Evolutionary conservation across 352 stramenopile species (phyloP), one percentile per base, ranked within the genome.

Genomic region (Albugo laibachii): DNA sequence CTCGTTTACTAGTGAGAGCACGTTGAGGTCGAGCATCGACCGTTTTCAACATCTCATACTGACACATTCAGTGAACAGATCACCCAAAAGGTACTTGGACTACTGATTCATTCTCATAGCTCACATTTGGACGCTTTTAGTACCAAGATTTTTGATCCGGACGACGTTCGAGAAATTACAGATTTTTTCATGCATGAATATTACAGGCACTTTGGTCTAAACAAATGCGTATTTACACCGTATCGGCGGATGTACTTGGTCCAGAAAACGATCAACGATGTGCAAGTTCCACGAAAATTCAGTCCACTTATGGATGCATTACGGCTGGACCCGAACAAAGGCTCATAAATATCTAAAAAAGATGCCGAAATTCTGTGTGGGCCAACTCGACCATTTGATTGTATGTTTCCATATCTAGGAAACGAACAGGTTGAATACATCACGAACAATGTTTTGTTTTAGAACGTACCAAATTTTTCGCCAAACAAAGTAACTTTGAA

Each of bases 401-500:
- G 58, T 91, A 91, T 45, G 65, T 82, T 44, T 76, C 69, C 41
- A 91, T 55, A 39, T 88, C 78, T 45, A 85, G 80, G 12, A 52
- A 35, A 34, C 47, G 16, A 13, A 15, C 16, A 43, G 8, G n/a
- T n/a, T n/a, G n/a, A n/a, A n/a, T n/a, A n/a, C n/a, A n/a, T n/a
- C n/a, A 21, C 37, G 48, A 19, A 43, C n/a, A n/a, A 43, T 8
- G 38, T 19, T 24, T 24, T 24, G 8, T 24, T 19, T 19, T 43
- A 13, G 11, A 11, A 13, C 10, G 13, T 43, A 59, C 49, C 49
- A 49, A 59, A 57, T 54, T 76, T 66, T 47, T 88, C 78, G 13
- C 73, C 71, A 42, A 85, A 91, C 45, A 79, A 70, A 54, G 75
- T 88, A 31, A 63, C 74, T 61, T 91, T 91, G 59, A 86, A 87